Percentiles rank a stretch among this genome's conserved stretches.
Evolutionary conservation across 169 alveolate species (phyloP).

Genomic region (Miamiensis avidus): DNA sequence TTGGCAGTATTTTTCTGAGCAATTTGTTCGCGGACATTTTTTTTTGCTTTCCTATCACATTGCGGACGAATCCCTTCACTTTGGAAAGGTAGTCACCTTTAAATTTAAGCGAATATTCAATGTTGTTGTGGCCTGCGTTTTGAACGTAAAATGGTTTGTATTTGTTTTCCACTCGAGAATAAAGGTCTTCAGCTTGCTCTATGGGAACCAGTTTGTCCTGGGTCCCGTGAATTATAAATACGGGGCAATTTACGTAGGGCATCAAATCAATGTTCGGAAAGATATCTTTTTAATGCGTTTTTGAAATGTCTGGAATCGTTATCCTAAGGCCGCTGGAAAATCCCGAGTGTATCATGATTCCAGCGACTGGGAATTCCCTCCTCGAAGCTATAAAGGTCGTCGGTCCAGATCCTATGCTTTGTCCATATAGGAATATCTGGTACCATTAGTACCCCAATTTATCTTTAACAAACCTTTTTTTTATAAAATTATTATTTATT

Average conservation of each 20-base stretch:
- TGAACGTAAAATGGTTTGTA: conserved; percentile 42
- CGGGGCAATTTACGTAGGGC: conserved; percentile 64
- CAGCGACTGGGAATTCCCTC: conserved; percentile 77
- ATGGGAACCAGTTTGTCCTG: conserved; percentile 60
- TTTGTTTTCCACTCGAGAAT: conserved; percentile 1
- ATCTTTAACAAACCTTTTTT: background rate
- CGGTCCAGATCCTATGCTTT: conserved; percentile 90
- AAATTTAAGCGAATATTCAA: conserved; percentile 35
- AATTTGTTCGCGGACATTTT: background rate
- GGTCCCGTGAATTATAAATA: conserved; percentile 74
- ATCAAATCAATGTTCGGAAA: conserved; percentile 69
- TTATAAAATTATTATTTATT: too few relatives aligned
- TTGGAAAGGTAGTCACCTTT: conserved; percentile 30
- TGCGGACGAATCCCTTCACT: conserved; percentile 30
- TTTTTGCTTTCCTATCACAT: background rate
- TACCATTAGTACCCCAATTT: conserved; percentile 30
- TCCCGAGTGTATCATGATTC: conserved; percentile 89
- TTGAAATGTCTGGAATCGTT: conserved; percentile 20
- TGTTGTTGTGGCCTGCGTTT: conserved; percentile 50
- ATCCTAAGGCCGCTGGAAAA: conserved; percentile 86
- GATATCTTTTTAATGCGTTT: conserved; percentile 63
- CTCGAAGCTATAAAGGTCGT: conserved; percentile 41
- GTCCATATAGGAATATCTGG: conserved; percentile 69
- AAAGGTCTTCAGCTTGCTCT: conserved; percentile 55
- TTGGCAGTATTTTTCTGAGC: background rate